A percentile compares a stretch with the other conserved stretches of the same genome.
Conservation (phyloP, 2,329 filamentous ascomycete species). For the Colletotrichum tamarilloi region DNA sequence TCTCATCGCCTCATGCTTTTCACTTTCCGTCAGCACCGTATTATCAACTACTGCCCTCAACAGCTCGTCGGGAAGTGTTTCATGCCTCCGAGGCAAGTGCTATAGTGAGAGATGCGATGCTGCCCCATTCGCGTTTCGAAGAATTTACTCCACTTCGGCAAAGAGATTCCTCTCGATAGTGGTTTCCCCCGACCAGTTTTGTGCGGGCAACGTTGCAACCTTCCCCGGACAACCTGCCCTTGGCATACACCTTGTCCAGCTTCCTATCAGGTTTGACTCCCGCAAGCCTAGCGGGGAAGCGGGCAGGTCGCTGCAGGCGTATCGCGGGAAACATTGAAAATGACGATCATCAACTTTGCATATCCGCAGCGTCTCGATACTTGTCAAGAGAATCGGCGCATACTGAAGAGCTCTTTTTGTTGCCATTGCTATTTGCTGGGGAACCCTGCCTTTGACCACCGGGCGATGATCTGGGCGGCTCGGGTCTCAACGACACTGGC, state of each 20-base stretch:
- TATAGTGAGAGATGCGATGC: too few species aligned
- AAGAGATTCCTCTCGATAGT: neutral
- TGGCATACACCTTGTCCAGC: neutral
- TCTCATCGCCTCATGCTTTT: neutral
- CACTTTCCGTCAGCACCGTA: too few species aligned
- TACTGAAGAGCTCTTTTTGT: neutral
- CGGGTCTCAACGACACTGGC: neutral
- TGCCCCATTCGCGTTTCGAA: neutral
- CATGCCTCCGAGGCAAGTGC: neutral
- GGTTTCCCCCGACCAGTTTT: neutral
- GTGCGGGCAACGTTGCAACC: neutral
- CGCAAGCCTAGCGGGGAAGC: neutral
- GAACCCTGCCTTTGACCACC: neutral
- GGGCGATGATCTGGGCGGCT: neutral
- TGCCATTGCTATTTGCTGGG: neutral
- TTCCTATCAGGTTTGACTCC: neutral
- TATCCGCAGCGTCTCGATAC: neutral
- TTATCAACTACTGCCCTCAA: too few species aligned
- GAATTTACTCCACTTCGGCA: neutral
- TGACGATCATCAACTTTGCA: neutral
- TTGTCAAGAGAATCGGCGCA: too few species aligned
- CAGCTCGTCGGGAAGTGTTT: neutral
- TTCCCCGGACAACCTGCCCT: neutral
- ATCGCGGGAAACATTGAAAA: neutral
- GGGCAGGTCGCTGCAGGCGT: neutral